Evolutionary conservation across 2,329 filamentous ascomycete species (phyloP).

Genomic region (Curvularia sp.): DNA sequence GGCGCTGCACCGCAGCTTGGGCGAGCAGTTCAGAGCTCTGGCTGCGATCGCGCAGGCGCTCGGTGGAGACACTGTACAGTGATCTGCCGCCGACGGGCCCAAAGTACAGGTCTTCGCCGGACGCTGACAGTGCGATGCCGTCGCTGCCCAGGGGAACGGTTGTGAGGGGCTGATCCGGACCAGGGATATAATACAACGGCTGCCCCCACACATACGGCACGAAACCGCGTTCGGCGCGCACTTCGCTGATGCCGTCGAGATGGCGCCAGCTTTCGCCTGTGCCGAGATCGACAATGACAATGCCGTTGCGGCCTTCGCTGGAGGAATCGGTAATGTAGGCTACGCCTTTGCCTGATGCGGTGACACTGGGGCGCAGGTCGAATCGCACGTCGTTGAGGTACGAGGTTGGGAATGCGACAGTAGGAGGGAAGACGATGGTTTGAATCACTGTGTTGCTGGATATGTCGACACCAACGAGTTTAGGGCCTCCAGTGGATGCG

Average conservation of each 20-base stretch:
- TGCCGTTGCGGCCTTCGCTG: slow-evolving; percentile 56
- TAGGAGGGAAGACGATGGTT: slow-evolving; percentile 59
- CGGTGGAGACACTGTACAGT: slow-evolving; percentile 56
- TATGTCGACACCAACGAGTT: slow-evolving; percentile 59
- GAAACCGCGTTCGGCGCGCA: slow-evolving; percentile 55
- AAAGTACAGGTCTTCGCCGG: slow-evolving; percentile 58
- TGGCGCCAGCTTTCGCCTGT: slow-evolving; percentile 60
- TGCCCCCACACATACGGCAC: slow-evolving; percentile 59
- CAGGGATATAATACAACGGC: slow-evolving; percentile 53
- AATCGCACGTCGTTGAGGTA: slow-evolving; percentile 64
- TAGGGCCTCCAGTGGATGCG: slow-evolving; percentile 58
- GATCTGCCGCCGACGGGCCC: slow-evolving; percentile 54
- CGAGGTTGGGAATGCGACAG: slow-evolving; percentile 56
- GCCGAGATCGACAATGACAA: slow-evolving; percentile 60
- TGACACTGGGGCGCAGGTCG: slow-evolving; percentile 55
- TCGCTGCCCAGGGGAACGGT: slow-evolving; percentile 57
- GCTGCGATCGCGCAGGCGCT: slow-evolving; percentile 51
- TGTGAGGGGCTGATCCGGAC: slow-evolving; percentile 45
- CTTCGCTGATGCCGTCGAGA: slow-evolving; percentile 52
- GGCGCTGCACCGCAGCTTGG: slow-evolving; percentile 52
- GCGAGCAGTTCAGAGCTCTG: slow-evolving; percentile 54
- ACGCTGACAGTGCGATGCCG: slow-evolving; percentile 59
- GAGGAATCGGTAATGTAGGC: slow-evolving; percentile 63
- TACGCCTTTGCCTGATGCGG: slow-evolving; percentile 54
- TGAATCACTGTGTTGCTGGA: slow-evolving; percentile 55